Conservation (phyloP, 805 yeast genomes). For the Cyberlindnera veronae region DNA sequence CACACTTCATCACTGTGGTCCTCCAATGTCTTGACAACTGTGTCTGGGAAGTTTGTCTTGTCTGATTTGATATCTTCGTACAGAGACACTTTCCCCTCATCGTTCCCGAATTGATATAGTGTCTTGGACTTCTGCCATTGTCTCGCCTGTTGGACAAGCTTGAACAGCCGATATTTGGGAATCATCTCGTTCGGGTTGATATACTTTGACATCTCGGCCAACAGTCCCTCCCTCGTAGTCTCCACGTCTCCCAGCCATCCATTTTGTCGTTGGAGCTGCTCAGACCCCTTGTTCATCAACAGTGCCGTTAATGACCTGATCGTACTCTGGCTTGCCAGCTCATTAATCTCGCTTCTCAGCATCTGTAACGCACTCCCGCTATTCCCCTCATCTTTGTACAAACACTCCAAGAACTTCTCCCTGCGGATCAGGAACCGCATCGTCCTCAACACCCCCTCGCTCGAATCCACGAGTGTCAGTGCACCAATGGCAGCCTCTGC, state of each 20-base stretch:
- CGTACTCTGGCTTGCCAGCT: constrained; percentile 24
- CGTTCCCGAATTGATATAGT: constrained; percentile 33
- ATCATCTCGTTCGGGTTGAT: constrained; percentile 52
- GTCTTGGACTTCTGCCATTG: constrained; percentile 40
- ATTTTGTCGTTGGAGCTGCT: constrained; percentile 22
- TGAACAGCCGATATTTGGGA: constrained; percentile 49
- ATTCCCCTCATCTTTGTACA: constrained; percentile 32
- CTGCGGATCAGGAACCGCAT: constrained; percentile 36
- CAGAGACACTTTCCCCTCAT: constrained; percentile 25
- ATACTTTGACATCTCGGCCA: constrained; percentile 40
- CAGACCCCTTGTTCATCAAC: constrained; percentile 26
- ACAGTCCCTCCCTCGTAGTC: constrained; percentile 38
- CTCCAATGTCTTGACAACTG: constrained; percentile 41
- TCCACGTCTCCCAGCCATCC: constrained; percentile 30
- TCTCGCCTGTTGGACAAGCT: constrained; percentile 49
- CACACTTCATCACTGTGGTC: constrained; percentile 77
- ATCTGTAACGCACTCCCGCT: constrained; percentile 34
- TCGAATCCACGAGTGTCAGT: constrained; percentile 19
- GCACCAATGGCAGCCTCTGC: constrained; percentile 32
- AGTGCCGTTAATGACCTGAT: constrained; percentile 30
- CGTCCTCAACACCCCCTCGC: constrained; percentile 11
- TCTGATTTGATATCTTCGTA: constrained; percentile 35
- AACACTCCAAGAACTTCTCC: constrained; percentile 39
- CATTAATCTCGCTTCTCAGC: constrained; percentile 35
- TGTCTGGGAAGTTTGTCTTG: constrained; percentile 43